Percentiles rank a stretch among this genome's conserved stretches.
Conservation (phyloP, 768 basidiomycete species). For the Paxillus ammoniavirescens region DNA sequence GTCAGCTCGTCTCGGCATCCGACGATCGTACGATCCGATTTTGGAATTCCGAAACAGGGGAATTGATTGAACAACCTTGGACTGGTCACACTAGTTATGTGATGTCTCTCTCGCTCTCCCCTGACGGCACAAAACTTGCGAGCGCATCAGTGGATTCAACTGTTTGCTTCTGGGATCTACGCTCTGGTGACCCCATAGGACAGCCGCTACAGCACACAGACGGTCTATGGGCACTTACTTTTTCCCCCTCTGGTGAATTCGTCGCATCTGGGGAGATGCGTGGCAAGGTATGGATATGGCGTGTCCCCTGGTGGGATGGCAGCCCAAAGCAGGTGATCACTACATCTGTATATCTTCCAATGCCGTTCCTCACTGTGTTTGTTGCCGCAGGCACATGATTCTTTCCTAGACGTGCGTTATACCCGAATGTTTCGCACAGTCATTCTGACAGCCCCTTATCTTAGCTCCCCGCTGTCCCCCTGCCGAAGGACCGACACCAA, state of each 20-base stretch:
- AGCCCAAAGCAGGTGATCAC: not conserved
- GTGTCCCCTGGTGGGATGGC: not conserved
- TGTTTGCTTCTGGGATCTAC: slow-evolving; percentile 8
- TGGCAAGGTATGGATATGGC: not conserved
- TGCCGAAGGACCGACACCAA: no score
- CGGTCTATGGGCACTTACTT: accelerated
- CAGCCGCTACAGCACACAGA: not conserved
- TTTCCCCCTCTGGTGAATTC: slow-evolving; percentile 2
- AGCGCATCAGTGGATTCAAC: slow-evolving; percentile 3
- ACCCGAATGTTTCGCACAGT: no score
- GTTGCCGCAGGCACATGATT: not conserved
- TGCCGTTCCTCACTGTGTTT: no score
- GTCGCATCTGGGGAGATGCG: not conserved
- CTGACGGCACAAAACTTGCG: slow-evolving; percentile 5
- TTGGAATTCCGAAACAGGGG: slow-evolving; percentile 3
- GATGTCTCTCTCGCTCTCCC: not conserved
- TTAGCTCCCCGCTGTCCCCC: no score
- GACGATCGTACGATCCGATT: slow-evolving; percentile 1
- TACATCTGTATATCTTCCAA: no score
- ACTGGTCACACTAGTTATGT: not conserved
- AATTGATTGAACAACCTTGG: not conserved
- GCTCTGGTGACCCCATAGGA: not conserved
- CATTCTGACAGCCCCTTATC: no score
- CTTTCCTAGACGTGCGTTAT: no score
- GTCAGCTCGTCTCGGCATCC: not conserved